These are phyloP conservation scores for Rhodotorula sp. DNA, from an alignment of 1,284 basidiomycete genomes.

Conservation along the genomic window DNA sequence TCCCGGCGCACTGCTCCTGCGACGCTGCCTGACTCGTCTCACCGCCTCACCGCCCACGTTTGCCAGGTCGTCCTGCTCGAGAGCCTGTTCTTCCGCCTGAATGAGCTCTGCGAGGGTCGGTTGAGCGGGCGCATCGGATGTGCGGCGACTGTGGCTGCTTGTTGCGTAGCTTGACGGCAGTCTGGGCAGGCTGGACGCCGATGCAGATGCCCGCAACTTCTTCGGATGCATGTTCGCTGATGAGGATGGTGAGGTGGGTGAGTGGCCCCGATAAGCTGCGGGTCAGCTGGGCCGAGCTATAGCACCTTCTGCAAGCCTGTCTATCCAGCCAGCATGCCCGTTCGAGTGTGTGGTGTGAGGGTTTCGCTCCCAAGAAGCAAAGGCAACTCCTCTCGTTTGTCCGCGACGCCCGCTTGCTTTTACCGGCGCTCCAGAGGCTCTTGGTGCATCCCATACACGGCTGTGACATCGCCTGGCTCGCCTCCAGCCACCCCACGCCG, in stretches of 20 bases:
- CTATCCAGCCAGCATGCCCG: too few relatives aligned
- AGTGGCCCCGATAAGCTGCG: too few relatives aligned
- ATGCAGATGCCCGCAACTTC: not conserved
- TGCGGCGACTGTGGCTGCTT: not conserved
- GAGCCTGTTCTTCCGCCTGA: not conserved
- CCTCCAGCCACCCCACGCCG: too few relatives aligned
- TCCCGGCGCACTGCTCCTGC: conserved; percentile 6
- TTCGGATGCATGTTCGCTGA: not conserved
- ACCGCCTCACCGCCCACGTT: not conserved
- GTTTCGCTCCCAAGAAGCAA: too few relatives aligned
- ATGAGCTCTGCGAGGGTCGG: conserved; percentile 9
- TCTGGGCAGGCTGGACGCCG: not conserved
- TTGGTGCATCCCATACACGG: too few relatives aligned
- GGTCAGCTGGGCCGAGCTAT: too few relatives aligned
- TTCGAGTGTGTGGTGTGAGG: too few relatives aligned
- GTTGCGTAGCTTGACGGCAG: too few relatives aligned
- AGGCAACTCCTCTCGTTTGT: too few relatives aligned
- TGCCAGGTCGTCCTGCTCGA: not conserved
- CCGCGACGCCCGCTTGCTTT: not conserved
- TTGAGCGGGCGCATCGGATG: not conserved
- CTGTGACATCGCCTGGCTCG: too few relatives aligned
- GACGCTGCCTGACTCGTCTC: not conserved
- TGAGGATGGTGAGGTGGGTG: too few relatives aligned
- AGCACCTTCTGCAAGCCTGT: too few relatives aligned
- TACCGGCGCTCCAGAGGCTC: not conserved